Base-by-base conservation (phyloP, 495 filamentous ascomycete species). In the Pseudotulostoma volvatum region DNA sequence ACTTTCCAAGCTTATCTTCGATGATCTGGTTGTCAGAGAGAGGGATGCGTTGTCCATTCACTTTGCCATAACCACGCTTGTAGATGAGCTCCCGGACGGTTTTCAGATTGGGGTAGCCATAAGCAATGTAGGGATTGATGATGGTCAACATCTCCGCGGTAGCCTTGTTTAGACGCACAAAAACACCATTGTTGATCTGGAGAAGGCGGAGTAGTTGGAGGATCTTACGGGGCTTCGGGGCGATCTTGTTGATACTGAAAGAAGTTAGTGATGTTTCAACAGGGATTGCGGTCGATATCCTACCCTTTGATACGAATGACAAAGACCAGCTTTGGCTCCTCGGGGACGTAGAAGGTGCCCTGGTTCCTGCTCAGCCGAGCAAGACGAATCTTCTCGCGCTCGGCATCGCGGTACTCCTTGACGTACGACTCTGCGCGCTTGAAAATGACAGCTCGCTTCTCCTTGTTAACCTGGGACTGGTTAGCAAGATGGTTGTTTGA, bases 151-250 rank as follows among this genome's bases (percentile, higher is more conserved):
- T 95, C 76, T 94, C 86, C 50, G 77, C 62, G 55, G 92, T 97
- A 41, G 90, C 90, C 81, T 97, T 96, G 68, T 85, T 96, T 51
- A 95, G 70, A 54, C 79, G 81, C 61, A 97, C 68, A 69, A 97
- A 97, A 67, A 93, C 82, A 67, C 88, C 92, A 66, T 90, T 95
- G 85, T 97, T 97, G 81, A 97, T 96, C 73, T 97, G 90, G 58
- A 96, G 78, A 47, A 97, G 82, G 70, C 90, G 88, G 59, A 97
- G 86, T 33, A 97, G 82, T 68, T 96, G 90, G 47, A 97, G 77
- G 57, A 94, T 96, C 80, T 97, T 96, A 71, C 92, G 85, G 65
- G 92, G 92, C 80, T 97, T 96, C 56, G 90, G 90, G 59, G 90
- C 76, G 51, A 97, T 96, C 80, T 97, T 96, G 81, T 96, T 96